Conservation (phyloP, 768 basidiomycete species). For the Omphalotus guepiniiformis region DNA sequence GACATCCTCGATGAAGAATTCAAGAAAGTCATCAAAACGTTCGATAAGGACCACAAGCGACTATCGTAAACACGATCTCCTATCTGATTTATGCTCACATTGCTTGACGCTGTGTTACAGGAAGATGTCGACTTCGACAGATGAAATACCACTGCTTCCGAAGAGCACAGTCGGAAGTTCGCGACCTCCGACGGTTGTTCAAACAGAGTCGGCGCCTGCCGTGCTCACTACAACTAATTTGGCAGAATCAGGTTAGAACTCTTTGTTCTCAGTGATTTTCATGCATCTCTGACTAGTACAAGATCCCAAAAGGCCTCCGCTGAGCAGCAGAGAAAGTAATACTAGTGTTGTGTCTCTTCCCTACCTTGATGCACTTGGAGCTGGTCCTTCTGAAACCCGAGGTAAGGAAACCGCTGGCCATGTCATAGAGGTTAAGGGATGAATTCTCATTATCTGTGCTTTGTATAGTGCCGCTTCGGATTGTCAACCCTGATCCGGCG, state of each 20-base stretch:
- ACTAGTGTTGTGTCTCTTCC: constrained; percentile 1
- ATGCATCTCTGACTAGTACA: not conserved
- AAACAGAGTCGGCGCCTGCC: constrained; percentile 7
- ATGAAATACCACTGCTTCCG: too few relatives aligned
- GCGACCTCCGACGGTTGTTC: not conserved
- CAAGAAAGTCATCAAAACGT: constrained; percentile 3
- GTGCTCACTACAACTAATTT: not conserved
- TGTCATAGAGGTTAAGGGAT: not conserved
- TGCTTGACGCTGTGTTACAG: too few relatives aligned
- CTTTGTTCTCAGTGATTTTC: too few relatives aligned
- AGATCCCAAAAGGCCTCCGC: constrained; percentile 3
- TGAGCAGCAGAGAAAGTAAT: constrained; percentile 3
- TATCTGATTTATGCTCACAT: too few relatives aligned
- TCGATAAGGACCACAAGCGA: constrained; percentile 8
- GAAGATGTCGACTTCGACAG: too few relatives aligned
- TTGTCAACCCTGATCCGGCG: constrained; percentile 8
- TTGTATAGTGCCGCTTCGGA: not conserved
- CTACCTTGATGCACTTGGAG: too few relatives aligned
- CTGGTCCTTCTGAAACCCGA: too few relatives aligned
- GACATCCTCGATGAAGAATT: constrained; percentile 9
- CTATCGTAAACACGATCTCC: too few relatives aligned
- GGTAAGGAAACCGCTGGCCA: not conserved
- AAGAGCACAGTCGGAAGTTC: too few relatives aligned
- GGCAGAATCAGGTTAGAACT: constrained; percentile 1
- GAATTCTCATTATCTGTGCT: not conserved